phyloP scores from a whole-genome alignment of 345 rosid genomes.

The Balakata baccata region DNA sequence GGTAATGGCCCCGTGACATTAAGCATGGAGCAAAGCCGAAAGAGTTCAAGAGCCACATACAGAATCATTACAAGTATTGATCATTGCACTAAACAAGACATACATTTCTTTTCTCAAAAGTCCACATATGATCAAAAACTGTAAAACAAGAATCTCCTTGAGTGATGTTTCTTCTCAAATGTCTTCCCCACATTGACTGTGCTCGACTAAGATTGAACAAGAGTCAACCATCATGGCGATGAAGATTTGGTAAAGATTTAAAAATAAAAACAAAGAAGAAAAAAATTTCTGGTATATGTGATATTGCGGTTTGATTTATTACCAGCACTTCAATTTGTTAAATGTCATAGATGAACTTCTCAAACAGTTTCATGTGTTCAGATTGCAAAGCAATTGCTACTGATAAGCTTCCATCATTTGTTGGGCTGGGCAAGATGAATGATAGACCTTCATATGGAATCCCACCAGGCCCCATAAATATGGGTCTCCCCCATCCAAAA shows the following conservation, averaged over 20 bases:
- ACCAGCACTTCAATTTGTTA: conserved; percentile 8
- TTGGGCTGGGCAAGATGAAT: conserved; percentile 70
- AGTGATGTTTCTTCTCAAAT: not conserved
- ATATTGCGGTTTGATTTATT: not conserved
- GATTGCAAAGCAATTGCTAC: conserved; percentile 77
- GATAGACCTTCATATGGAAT: conserved; percentile 78
- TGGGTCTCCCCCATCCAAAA: conserved; percentile 93
- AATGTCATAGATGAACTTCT: conserved; percentile 52
- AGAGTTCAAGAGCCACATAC: not conserved
- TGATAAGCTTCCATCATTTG: conserved; percentile 70
- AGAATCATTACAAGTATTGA: not conserved
- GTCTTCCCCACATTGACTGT: not conserved
- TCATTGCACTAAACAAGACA: not conserved
- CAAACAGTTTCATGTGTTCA: conserved; percentile 74
- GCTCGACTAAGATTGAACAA: not conserved
- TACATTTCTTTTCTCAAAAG: not conserved
- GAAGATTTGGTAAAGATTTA: too few relatives aligned
- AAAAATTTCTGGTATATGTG: conserved; percentile 4
- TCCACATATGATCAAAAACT: not conserved
- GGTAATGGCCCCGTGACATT: too few relatives aligned
- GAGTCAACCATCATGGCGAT: not conserved
- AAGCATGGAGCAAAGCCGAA: not conserved
- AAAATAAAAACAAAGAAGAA: not conserved
- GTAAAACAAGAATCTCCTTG: conserved; percentile 7
- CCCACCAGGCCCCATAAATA: conserved; percentile 92